Conservation (phyloP, 2,329 filamentous ascomycete species). For the Verticillium nubilum region DNA sequence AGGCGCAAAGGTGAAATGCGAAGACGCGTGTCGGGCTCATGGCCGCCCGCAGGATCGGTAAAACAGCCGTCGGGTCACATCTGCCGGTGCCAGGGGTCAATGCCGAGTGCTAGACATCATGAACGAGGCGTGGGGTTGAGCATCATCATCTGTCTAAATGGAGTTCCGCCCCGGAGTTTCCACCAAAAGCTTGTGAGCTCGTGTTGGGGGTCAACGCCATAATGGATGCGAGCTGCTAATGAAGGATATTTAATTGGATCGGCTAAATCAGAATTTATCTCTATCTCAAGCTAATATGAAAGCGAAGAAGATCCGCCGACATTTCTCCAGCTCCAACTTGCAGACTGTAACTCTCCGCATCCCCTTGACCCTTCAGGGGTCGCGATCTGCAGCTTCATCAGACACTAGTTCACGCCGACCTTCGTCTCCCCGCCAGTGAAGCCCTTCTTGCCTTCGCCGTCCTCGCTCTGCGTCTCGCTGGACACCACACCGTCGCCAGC, state of each 20-base stretch:
- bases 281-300: not conserved
- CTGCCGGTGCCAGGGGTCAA: not conserved
- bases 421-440: not conserved
- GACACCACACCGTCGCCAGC: constrained; percentile 1
- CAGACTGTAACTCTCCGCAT: not conserved
- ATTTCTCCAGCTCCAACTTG: not conserved
- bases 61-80: not conserved
- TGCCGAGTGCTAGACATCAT: not conserved
- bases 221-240: not conserved
- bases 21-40: not conserved
- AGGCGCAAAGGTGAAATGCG: constrained; percentile 9
- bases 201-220: not conserved
- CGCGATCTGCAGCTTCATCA: not conserved
- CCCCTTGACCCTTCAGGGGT: not conserved
- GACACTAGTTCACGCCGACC: not conserved
- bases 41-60: not conserved
- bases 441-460: constrained; percentile 3
- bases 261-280: not conserved
- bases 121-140: not conserved
- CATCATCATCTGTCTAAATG: not conserved
- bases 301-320: not conserved
- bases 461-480: constrained; percentile 11
- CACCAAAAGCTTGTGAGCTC: not conserved
- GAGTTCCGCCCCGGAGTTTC: not conserved
- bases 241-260: not conserved